Evolutionary conservation across 495 filamentous ascomycete species (phyloP), one percentile per base, ranked within the genome.

Genomic region (Hypoxylon crocopeplum): DNA sequence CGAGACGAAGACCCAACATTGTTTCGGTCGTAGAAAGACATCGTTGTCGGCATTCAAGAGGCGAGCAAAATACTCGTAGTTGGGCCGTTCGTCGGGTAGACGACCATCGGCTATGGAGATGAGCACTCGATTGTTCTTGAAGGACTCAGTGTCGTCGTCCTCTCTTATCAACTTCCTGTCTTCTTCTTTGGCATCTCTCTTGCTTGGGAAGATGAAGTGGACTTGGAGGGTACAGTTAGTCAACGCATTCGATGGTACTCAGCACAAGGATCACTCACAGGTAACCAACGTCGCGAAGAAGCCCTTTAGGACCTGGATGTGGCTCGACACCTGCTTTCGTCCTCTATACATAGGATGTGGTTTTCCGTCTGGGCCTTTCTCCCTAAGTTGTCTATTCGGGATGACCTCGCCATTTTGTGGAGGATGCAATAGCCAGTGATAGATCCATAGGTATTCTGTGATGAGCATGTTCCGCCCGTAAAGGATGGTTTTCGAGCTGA

Each of bases 251-350:
- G 15, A 38, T 10, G 17, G 3, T 17, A 17, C 13, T 16, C 2
- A 19, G 2, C 10, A 19, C 8, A 27, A 10, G 64, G 61, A 5
- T 64, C 56, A 44, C 55, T 56, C 19, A 72, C 62, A 72, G 50
- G 73, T 77, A 6, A 61, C 44, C 7, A 66, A 37, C 59, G 69
- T 29, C 79, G 83, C 62, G 57, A 93, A 78, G 65, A 92, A 89
- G 10, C 84, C 85, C 75, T 95, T 97, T 37, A 98, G 74, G n/a
- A 97, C 93, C 76, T 98, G 94, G 54, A 98, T 89, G 71, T 98
- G 94, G 63, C 93, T 97, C 0, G 93, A 97, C 7, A 98, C 90
- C 70, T 96, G 90, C 72, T 98, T 98, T 47, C 94, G 79, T 32
- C 65, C 66, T 41, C 68, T 54, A 32, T 66, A 70, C 65, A 70